Evolutionary conservation across 1,284 basidiomycete genomes (phyloP), one percentile per base, ranked within the genome.

Genomic region (Microbotryum violaceum): DNA sequence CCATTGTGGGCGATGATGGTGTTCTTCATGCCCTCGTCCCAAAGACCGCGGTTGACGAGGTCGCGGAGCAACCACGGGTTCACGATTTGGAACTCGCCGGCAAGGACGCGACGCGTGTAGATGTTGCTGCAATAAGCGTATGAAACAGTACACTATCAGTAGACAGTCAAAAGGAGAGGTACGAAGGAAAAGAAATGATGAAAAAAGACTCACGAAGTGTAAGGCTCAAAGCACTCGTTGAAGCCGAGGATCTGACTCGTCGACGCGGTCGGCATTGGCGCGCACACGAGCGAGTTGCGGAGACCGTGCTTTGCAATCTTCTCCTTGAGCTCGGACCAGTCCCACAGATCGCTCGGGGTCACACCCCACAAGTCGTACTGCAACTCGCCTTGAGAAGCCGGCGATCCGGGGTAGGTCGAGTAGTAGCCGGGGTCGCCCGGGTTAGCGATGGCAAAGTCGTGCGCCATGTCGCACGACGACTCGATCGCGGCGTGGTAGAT

Each of bases 1-100:
- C 92, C 94, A 73, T 92, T 88, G 78, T 96, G 88, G 9, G 96
- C 96, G 70, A 99, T 98, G 78, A 98, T 91, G 81, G 89, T 87
- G 79, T 97, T 96, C 83, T 97, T 97, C 94, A 98, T 98, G 73
- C 89, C 85, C 73, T 99, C 94, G 74, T 97, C 85, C 96, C 96
- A 99, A 18, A 98, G 83, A 51, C 87, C 87, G 62, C 87, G 88
- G 74, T 96, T 91, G 72, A 98, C 94, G 60, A 99, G 86, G 73
- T 98, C 96, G 63, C 91, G 87, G 20, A 98, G 83, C 57, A 99
- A 82, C 96, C 96, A 98, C 0, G 94, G 96, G 80, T 92, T 96
- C 66, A 97, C 94, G 65, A 98, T 85, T 77, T 97, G 94, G 88
- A 98, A 99, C 80, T 99, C 96, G 61, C 96, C 96, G 47, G 96